Base-by-base conservation (phyloP, 2,329 filamentous ascomycete genomes). In the Diplodia corticola region DNA sequence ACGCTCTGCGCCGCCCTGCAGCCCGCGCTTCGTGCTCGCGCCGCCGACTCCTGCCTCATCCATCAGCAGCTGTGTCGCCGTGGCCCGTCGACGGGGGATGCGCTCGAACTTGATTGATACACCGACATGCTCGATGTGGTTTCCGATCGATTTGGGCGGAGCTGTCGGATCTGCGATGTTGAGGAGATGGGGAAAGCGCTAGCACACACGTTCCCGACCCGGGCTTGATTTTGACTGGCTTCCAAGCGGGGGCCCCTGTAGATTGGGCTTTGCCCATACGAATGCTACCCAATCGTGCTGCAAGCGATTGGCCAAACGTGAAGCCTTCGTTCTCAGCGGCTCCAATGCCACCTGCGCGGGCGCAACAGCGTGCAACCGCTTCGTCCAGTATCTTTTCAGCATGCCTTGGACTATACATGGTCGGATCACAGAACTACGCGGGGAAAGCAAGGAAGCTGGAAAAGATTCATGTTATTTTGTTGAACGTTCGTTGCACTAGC, bases 1-100 rank as follows among this genome's bases (percentile, higher is more conserved):
- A 15, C 24, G 55, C 40, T 28, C 37, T n/a, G 28, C 24, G 55
- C 55, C 55, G 55, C 28, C 55, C 55, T 60, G 55, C 55, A 60
- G 55, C 40, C 55, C 55, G 46, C 26, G 55, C 55, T 46, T 48
- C 24, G 17, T 20, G 20, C 40, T 57, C 15, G 20, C 51, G 35
- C 7, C 10, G 28, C 37, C 24, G 33, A 24, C 33, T 17, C 55
- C 55, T 48, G 55, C 24, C 55, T 40, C 48, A 48, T 60, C 37
- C 40, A 33, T 35, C 35, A 44, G 44, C 54, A 4, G 54, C 12
- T 12, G n/a, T n/a, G n/a, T n/a, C n/a, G n/a, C n/a, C n/a, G n/a
- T n/a, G n/a, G n/a, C n/a, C n/a, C n/a, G n/a, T n/a, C n/a, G n/a
- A n/a, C n/a, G n/a, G n/a, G n/a, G n/a, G n/a, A n/a, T n/a, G n/a